A percentile compares a stretch with the other conserved stretches of the same genome.
Conservation (phyloP, 129 eudicot genomes). For the Helianthus tuberosus region DNA sequence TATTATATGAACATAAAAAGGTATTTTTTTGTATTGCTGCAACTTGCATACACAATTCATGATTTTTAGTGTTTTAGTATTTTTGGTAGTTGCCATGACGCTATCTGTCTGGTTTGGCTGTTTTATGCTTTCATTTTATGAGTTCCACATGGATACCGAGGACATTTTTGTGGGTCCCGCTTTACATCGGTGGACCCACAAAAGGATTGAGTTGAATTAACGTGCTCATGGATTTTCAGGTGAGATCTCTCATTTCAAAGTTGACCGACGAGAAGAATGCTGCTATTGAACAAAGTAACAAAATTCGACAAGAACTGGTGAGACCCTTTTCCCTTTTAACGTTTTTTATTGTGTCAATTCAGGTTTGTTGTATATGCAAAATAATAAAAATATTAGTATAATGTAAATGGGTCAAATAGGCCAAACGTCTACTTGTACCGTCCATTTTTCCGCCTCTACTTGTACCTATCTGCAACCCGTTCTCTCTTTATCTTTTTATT, state of each 20-base stretch:
- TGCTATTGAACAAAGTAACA: conserved; percentile 64
- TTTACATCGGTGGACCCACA: not conserved
- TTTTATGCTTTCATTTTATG: not conserved
- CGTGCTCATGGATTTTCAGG: conserved; percentile 47
- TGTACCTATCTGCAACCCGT: not conserved
- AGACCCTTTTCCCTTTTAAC: conserved; percentile 23
- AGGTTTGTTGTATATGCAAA: not conserved
- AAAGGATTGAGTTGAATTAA: not conserved
- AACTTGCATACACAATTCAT: not conserved
- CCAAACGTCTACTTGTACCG: not conserved
- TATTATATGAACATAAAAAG: not conserved
- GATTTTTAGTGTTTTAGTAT: not conserved
- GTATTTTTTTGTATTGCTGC: not conserved
- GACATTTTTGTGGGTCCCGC: not conserved
- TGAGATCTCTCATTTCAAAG: conserved; percentile 57
- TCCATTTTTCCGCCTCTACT: not conserved
- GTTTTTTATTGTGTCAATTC: not conserved
- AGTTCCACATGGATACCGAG: not conserved
- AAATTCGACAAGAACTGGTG: conserved; percentile 81
- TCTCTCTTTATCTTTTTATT: conserved; percentile 18
- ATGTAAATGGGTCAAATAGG: not conserved
- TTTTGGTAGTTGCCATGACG: not conserved
- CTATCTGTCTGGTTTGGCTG: not conserved
- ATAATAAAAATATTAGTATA: not conserved
- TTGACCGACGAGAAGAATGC: conserved; percentile 69